Base-by-base conservation (phyloP, 805 yeast genomes). In the Osmozyma mogii region DNA sequence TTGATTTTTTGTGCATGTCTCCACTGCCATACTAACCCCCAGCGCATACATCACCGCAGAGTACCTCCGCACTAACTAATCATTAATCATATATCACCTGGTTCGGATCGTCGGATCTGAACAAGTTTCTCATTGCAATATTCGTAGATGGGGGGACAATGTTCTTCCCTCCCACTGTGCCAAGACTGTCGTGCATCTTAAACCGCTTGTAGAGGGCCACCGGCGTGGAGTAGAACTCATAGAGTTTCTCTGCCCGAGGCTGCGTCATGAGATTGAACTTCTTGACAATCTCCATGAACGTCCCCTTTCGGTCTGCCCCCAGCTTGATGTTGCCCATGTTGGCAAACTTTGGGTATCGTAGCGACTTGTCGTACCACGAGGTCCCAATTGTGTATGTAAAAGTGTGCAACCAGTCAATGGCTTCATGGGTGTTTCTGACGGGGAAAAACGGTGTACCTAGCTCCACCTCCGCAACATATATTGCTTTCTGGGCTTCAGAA, bases 261-360 rank as follows among this genome's bases (percentile, higher is more conserved):
- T 61, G 65, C 2, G 82, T 76, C 66, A 80, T 65, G 38, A 65
- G 57, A 31, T 72, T 74, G 38, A 81, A 65, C 33, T 78, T 78
- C 29, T 68, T 62, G 16, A 80, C 38, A 31, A 75, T 63, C 38
- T 69, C 68, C 4, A 62, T 38, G 40, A 63, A 69, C 0, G 75
- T 65, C 24, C 70, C 71, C 15, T 53, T 51, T 3, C 56, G 41
- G 40, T 66, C 69, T 9, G 58, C 52, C 0, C 82, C 82, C 5
- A 82, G 73, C 43, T 61, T 68, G 8, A 77, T 65, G 2, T 50
- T 56, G 4, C 78, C 77, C 6, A 80, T 50, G 38, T 72, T 74
- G 1, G 79, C 66, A 31, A 74, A 61, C 22, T 68, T 69, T 34
- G 63, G 59, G 45, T 74, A 70, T 37, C 84, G 52, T 36, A 73